phyloP scores from a whole-genome alignment of 1,284 basidiomycete species.

The Austroboletus novae-zelandiae region DNA sequence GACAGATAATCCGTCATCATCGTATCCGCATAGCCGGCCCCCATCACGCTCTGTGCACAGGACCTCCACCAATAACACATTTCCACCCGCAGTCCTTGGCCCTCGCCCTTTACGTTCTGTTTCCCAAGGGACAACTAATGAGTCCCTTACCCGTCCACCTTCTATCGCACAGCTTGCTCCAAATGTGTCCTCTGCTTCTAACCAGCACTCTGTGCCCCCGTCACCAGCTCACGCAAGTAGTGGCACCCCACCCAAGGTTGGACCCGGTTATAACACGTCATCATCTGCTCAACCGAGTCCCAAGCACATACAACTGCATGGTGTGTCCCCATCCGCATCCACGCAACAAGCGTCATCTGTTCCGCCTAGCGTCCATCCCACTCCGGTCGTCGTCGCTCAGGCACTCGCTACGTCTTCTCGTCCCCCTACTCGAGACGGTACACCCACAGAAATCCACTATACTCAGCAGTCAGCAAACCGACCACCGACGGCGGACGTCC shows the following conservation, averaged over 20 bases:
- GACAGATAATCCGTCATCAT: slow-evolving; percentile 13
- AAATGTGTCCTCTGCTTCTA: slow-evolving; percentile 9
- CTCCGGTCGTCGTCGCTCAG: slow-evolving; percentile 21
- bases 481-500: slow-evolving; percentile 8
- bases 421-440: slow-evolving; percentile 25
- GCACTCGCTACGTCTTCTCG: slow-evolving; percentile 23
- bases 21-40: slow-evolving; percentile 26
- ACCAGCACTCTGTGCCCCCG: slow-evolving; percentile 20
- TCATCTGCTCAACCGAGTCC: slow-evolving; percentile 27
- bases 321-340: slow-evolving; percentile 8
- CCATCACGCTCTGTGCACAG: slow-evolving; percentile 29
- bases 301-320: slow-evolving; percentile 22
- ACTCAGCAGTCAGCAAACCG: slow-evolving; percentile 15
- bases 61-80: slow-evolving; percentile 14
- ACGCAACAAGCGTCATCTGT: slow-evolving; percentile 21
- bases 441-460: slow-evolving; percentile 6
- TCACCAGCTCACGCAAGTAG: slow-evolving; percentile 16
- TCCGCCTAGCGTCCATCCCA: slow-evolving; percentile 17
- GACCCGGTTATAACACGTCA: slow-evolving; percentile 4
- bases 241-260: slow-evolving; percentile 16
- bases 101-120: slow-evolving; percentile 29
- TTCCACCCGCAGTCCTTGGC: slow-evolving; percentile 27
- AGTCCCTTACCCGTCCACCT: slow-evolving; percentile 26
- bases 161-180: slow-evolving; percentile 19
- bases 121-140: slow-evolving; percentile 30